phyloP scores from a whole-genome alignment of 116 monocot genomes.

The Phalaenopsis hybrid region DNA sequence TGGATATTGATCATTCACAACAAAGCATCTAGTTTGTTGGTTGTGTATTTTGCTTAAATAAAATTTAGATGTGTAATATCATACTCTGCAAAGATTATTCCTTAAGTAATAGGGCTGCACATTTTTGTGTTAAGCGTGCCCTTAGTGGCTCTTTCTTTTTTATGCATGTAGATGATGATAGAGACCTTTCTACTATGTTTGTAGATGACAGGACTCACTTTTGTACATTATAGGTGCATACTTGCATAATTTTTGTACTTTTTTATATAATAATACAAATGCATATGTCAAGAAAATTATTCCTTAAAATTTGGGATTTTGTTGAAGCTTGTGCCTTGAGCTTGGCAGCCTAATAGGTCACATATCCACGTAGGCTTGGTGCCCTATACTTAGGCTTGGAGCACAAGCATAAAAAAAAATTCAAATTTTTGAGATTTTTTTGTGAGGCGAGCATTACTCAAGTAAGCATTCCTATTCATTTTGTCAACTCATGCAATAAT shows the following conservation, averaged over 20 bases:
- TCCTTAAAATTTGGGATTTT: neutral
- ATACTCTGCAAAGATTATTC: neutral
- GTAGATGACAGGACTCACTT: no score
- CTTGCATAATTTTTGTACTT: no score
- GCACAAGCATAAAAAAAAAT: neutral
- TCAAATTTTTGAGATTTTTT: neutral
- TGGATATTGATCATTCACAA: neutral
- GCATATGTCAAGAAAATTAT: neutral
- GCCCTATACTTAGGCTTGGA: neutral
- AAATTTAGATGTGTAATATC: neutral
- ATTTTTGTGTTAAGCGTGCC: no score
- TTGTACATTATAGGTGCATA: no score
- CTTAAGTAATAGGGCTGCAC: no score
- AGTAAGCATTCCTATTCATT: neutral
- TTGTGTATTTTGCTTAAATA: neutral
- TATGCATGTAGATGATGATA: no score
- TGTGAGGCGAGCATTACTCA: neutral
- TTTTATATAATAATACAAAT: no score
- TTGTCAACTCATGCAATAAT: slow-evolving; percentile 1
- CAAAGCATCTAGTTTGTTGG: neutral
- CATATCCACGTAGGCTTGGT: neutral
- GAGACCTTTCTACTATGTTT: no score
- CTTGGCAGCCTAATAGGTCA: neutral
- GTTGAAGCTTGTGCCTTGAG: neutral
- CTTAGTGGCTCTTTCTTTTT: no score